A percentile compares a stretch with the other conserved stretches of the same genome.
These are phyloP conservation scores for Penicillium fimorum DNA, from an alignment of 495 filamentous ascomycete species.

Conservation along the genomic window DNA sequence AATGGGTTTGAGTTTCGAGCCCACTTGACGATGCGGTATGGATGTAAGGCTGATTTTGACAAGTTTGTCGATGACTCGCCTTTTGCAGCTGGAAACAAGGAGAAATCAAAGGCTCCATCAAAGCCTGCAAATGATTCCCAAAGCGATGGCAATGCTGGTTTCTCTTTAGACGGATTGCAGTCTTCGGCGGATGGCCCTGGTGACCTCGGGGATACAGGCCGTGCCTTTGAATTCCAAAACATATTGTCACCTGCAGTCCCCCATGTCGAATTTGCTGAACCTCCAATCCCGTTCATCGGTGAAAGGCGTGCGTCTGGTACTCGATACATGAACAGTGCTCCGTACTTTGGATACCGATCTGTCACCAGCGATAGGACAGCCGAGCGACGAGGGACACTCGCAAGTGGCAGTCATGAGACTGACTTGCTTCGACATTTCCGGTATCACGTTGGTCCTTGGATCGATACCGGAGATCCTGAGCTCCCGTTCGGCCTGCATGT, in stretches of 20 bases:
- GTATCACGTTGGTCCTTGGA: constrained; percentile 29
- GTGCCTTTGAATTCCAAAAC: constrained; percentile 13
- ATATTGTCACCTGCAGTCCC: constrained; percentile 9
- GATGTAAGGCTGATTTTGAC: constrained; percentile 2
- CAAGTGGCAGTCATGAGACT: constrained; percentile 21
- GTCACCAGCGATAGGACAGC: not conserved
- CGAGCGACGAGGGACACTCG: not conserved
- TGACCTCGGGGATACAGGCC: not conserved
- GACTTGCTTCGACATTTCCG: constrained; percentile 29
- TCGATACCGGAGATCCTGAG: constrained; percentile 27
- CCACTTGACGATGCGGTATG: not conserved
- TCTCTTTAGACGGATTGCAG: constrained; percentile 1
- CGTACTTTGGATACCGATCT: constrained; percentile 2
- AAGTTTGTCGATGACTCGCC: constrained; percentile 32
- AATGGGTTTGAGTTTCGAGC: not conserved
- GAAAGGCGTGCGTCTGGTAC: not conserved
- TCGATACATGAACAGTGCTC: constrained; percentile 3
- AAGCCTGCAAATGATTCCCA: not conserved
- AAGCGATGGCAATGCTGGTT: not conserved
- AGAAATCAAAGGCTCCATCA: not conserved
- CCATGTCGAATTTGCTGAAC: constrained; percentile 1
- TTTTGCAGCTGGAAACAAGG: constrained; percentile 5
- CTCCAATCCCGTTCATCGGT: constrained; percentile 3
- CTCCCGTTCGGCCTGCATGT: constrained; percentile 23
- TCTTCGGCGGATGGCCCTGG: constrained; percentile 1